phyloP scores from a whole-genome alignment of 208 protist species.

The Leishmania arabica region DNA sequence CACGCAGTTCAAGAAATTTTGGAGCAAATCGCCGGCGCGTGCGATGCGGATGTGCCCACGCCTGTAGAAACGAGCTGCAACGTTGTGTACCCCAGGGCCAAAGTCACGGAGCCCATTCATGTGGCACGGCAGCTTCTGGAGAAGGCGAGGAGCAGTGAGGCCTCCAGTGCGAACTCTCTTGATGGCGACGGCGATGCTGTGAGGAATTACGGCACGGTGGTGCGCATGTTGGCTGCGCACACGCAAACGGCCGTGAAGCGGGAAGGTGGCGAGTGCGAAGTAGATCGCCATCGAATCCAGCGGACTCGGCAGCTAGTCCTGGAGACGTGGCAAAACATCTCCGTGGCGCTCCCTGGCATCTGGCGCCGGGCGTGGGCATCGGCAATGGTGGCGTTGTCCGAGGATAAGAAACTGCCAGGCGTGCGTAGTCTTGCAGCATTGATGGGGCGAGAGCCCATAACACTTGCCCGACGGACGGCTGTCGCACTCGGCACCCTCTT shows the following conservation, averaged over 20 bases:
- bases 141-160: neutral
- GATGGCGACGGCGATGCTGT: neutral
- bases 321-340: conserved; percentile 4
- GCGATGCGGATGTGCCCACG: neutral
- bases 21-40: neutral
- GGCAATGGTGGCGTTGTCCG: neutral
- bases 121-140: neutral
- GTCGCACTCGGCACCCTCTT: neutral
- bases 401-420: neutral
- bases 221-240: neutral
- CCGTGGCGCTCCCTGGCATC: neutral
- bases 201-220: neutral
- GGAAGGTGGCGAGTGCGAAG: neutral
- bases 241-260: neutral
- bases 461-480: neutral
- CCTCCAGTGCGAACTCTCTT: neutral
- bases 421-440: neutral
- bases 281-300: neutral
- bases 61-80: neutral
- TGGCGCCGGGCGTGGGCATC: conserved; percentile 14
- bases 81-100: neutral
- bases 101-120: neutral
- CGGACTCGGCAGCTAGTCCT: neutral
- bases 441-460: neutral
- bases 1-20: neutral